Evolutionary conservation across 208 protist species (phyloP).

Genomic region (Zelonia costaricensis): DNA sequence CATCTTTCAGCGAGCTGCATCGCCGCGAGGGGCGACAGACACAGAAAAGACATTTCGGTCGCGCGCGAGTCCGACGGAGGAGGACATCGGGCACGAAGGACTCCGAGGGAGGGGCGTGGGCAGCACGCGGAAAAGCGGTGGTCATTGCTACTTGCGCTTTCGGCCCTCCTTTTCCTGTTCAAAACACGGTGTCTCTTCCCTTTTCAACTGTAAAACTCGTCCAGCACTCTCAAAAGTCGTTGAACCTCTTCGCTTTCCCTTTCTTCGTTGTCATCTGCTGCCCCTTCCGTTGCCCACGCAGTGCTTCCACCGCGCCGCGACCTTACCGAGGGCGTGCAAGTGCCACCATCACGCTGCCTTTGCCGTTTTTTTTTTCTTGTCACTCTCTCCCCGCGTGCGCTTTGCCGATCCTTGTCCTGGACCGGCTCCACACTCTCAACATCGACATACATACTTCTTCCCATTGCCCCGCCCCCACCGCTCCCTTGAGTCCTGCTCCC

Average conservation of each 20-base stretch:
- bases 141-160: no score
- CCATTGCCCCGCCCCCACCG: background rate
- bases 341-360: no score
- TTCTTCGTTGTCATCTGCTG: background rate
- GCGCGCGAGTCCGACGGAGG: no score
- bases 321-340: background rate
- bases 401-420: background rate
- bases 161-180: no score
- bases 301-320: no score
- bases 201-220: background rate
- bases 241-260: background rate
- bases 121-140: no score
- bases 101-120: no score
- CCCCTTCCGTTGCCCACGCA: background rate
- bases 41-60: no score
- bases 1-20: no score
- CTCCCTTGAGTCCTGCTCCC: background rate
- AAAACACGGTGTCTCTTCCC: background rate
- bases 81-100: no score
- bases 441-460: background rate
- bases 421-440: no score
- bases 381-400: background rate
- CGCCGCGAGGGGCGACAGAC: no score
- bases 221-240: background rate
- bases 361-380: slow-evolving; percentile 2